These are phyloP conservation scores for Sugiyamaella boreocaroliniensis DNA, from an alignment of 805 yeast species.

Conservation along the genomic window DNA sequence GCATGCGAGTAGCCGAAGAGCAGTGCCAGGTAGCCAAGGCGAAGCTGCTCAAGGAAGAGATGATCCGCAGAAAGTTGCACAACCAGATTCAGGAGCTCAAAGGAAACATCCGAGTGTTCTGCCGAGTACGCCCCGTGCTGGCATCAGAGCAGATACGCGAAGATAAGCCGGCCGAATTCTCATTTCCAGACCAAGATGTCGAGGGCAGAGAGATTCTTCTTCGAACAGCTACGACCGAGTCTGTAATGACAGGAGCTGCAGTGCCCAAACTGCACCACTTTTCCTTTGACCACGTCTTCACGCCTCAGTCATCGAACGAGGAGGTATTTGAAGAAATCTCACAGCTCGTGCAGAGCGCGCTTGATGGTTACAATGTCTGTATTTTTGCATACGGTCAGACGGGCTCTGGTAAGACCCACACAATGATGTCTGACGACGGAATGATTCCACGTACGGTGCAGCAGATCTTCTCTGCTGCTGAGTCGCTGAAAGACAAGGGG, in stretches of 20 bases:
- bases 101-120: slow-evolving; percentile 88
- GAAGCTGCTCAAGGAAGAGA: slow-evolving; percentile 44
- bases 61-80: slow-evolving; percentile 56
- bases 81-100: slow-evolving; percentile 75
- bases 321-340: slow-evolving; percentile 79
- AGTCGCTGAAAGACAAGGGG: slow-evolving; percentile 43
- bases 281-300: slow-evolving; percentile 74
- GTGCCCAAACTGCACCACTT: slow-evolving; percentile 37
- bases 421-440: slow-evolving; percentile 79
- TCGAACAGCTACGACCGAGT: slow-evolving; percentile 19
- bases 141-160: slow-evolving; percentile 5
- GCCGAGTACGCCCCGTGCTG: slow-evolving; percentile 67
- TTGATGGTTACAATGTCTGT: slow-evolving; percentile 88
- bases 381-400: slow-evolving; percentile 97
- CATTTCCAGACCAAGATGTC: slow-evolving; percentile 26
- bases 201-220: slow-evolving; percentile 24
- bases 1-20: slow-evolving; percentile 25
- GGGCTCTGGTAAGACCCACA: slow-evolving; percentile 88
- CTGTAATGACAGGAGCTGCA: slow-evolving; percentile 18
- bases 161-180: slow-evolving; percentile 27
- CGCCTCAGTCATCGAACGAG: slow-evolving; percentile 43
- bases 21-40: slow-evolving; percentile 31
- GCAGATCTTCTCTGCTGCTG: slow-evolving; percentile 58
- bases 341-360: slow-evolving; percentile 74
- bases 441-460: slow-evolving; percentile 71